These are phyloP conservation scores for Beauveria bassiana DNA, from an alignment of 2,329 filamentous ascomycete genomes.

Conservation along the genomic window DNA sequence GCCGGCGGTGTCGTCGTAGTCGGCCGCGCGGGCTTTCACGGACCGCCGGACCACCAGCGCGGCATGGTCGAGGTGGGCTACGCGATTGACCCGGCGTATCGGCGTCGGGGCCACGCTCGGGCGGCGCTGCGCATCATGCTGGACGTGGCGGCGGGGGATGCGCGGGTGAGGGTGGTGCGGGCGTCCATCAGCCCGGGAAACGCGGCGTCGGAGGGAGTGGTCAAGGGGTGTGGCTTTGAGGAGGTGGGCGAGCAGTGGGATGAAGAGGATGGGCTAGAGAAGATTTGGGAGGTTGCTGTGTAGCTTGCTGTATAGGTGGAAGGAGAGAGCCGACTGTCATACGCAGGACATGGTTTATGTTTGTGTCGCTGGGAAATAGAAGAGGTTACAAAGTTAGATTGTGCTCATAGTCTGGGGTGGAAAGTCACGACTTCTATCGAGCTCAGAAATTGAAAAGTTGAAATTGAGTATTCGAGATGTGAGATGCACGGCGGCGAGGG, in stretches of 20 bases:
- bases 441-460: no score
- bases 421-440: no score
- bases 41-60: not conserved
- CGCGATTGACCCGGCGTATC: not conserved
- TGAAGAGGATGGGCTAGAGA: slow-evolving; percentile 1
- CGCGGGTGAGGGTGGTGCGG: slow-evolving; percentile 4
- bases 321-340: no score
- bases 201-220: not conserved
- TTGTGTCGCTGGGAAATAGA: no score
- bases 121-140: slow-evolving; percentile 6
- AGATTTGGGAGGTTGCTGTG: not conserved
- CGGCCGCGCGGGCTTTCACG: slow-evolving; percentile 9
- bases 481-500: no score
- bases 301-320: not conserved
- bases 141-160: not conserved
- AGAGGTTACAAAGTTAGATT: no score
- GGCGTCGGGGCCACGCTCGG: slow-evolving; percentile 4
- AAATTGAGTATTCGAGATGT: no score
- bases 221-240: not conserved
- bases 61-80: slow-evolving; percentile 11
- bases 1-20: not conserved
- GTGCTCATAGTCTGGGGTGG: no score
- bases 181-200: not conserved
- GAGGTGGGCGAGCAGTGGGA: slow-evolving; percentile 8
- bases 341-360: no score